Evolutionary conservation across 2,329 filamentous ascomycete species (phyloP).

Genomic region (Diplocarpon rosae): DNA sequence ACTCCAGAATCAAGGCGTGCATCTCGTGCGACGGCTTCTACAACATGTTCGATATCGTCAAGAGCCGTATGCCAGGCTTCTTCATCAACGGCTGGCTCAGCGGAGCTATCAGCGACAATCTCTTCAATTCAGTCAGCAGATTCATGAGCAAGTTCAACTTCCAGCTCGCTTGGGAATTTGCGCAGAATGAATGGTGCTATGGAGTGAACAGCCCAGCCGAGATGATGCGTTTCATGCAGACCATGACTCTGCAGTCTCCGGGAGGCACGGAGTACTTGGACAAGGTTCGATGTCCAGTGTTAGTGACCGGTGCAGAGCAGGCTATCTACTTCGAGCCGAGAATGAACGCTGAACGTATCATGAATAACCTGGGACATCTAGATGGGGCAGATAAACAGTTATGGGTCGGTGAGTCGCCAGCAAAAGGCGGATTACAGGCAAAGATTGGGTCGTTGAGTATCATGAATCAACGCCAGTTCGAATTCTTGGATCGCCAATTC

Average conservation of each 20-base stretch:
- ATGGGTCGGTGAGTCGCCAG: slow-evolving; percentile 17
- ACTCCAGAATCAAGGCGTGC: slow-evolving; percentile 34
- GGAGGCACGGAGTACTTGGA: slow-evolving; percentile 13
- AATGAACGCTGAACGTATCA: slow-evolving; percentile 11
- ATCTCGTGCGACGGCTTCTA: slow-evolving; percentile 31
- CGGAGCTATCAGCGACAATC: slow-evolving; percentile 24
- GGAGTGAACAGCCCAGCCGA: slow-evolving; percentile 12
- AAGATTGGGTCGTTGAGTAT: slow-evolving; percentile 16
- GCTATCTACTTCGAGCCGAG: slow-evolving; percentile 13
- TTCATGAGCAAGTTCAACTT: slow-evolving; percentile 15
- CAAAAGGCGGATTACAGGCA: slow-evolving; percentile 21
- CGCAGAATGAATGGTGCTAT: slow-evolving; percentile 11
- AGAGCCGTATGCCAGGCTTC: slow-evolving; percentile 16
- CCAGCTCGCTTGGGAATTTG: slow-evolving; percentile 23
- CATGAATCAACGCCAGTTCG: slow-evolving; percentile 7
- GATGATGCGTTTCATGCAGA: slow-evolving; percentile 14
- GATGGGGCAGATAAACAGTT: slow-evolving; percentile 15
- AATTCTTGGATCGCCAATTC: slow-evolving; percentile 10
- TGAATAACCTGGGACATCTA: slow-evolving; percentile 8
- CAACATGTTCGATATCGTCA: slow-evolving; percentile 27
- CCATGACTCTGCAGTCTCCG: slow-evolving; percentile 6
- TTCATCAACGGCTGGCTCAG: slow-evolving; percentile 21
- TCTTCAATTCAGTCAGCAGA: slow-evolving; percentile 21
- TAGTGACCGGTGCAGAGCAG: slow-evolving; percentile 19
- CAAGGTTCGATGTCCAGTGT: slow-evolving; percentile 16